Evolutionary conservation across 805 yeast species (phyloP).

Genomic region (Monosporozyma aquatica): DNA sequence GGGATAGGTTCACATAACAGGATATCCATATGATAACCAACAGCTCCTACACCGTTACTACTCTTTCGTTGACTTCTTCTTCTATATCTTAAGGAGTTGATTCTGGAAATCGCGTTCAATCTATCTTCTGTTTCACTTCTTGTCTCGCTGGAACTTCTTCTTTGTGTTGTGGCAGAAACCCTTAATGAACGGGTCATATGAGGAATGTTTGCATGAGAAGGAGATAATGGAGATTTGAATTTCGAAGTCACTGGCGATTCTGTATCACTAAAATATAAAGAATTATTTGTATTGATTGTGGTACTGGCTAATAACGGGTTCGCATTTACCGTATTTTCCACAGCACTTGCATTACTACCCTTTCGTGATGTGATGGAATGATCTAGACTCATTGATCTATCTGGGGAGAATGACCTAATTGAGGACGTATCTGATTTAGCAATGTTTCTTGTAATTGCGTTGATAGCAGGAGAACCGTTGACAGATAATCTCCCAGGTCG

Average conservation of each 20-base stretch:
- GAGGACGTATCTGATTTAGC: conserved; percentile 22
- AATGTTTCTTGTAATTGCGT: conserved; percentile 9
- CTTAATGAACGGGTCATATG: neutral
- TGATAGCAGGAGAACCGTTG: conserved; percentile 16
- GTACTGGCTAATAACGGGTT: conserved; percentile 1
- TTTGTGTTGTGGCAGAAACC: conserved; percentile 26
- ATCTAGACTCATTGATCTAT: conserved; percentile 17
- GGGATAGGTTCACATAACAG: conserved; percentile 84
- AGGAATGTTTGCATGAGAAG: conserved; percentile 9
- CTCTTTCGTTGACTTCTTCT: conserved; percentile 26
- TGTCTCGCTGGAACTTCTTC: conserved; percentile 17
- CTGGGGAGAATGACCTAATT: conserved; percentile 23
- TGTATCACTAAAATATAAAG: conserved; percentile 13
- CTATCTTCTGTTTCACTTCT: conserved; percentile 16
- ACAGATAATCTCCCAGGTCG: conserved; percentile 12
- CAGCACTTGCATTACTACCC: conserved; percentile 13
- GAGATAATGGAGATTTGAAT: conserved; percentile 25
- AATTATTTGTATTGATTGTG: neutral
- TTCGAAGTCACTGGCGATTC: conserved; percentile 19
- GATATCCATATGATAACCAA: conserved; percentile 44
- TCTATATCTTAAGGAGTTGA: conserved; percentile 20
- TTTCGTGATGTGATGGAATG: conserved; percentile 14
- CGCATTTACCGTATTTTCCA: conserved; percentile 5
- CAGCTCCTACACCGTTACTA: conserved; percentile 14
- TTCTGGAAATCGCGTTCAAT: conserved; percentile 22